Base-by-base conservation (phyloP, 2,329 filamentous ascomycete genomes). In the Pseudopyricularia javanii region DNA sequence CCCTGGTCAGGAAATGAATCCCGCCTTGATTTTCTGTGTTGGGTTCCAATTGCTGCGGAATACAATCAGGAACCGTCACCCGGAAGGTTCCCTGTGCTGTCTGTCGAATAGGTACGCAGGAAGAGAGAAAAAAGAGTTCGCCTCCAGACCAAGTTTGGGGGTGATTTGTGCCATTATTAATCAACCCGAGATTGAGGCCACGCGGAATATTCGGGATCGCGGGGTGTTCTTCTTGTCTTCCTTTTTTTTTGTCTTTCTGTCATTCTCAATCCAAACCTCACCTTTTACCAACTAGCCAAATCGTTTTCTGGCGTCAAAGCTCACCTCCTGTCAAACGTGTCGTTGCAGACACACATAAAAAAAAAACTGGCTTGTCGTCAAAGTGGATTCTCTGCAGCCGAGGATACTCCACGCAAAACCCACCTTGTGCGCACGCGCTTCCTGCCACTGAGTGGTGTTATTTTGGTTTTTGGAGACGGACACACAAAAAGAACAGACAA, bases 151-250 rank as follows among this genome's bases (percentile, higher is more conserved):
- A n/a, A n/a, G n/a, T n/a, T n/a, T n/a, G n/a, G n/a, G n/a, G n/a
- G n/a, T n/a, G n/a, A n/a, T n/a, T n/a, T n/a, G n/a, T n/a, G n/a
- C n/a, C n/a, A n/a, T n/a, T n/a, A n/a, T n/a, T n/a, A n/a, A n/a
- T n/a, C n/a, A n/a, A n/a, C n/a, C n/a, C n/a, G n/a, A n/a, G n/a
- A n/a, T n/a, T n/a, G n/a, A n/a, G n/a, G n/a, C n/a, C n/a, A n/a
- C n/a, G n/a, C n/a, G n/a, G n/a, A n/a, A n/a, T n/a, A n/a, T n/a
- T n/a, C n/a, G n/a, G n/a, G n/a, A n/a, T n/a, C n/a, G n/a, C n/a
- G n/a, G n/a, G n/a, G n/a, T n/a, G n/a, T 26, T 53, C 4, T 7
- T 43, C 30, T 35, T 53, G 40, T 26, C 49, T 50, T 47, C 48
- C 22, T 48, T 24, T 14, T 47, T 34, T 37, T 30, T 47, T 52